Percentiles rank a stretch among this genome's conserved stretches.
These are phyloP conservation scores for Escallonia herrerae DNA, from an alignment of 129 eudicot genomes.

Conservation along the genomic window DNA sequence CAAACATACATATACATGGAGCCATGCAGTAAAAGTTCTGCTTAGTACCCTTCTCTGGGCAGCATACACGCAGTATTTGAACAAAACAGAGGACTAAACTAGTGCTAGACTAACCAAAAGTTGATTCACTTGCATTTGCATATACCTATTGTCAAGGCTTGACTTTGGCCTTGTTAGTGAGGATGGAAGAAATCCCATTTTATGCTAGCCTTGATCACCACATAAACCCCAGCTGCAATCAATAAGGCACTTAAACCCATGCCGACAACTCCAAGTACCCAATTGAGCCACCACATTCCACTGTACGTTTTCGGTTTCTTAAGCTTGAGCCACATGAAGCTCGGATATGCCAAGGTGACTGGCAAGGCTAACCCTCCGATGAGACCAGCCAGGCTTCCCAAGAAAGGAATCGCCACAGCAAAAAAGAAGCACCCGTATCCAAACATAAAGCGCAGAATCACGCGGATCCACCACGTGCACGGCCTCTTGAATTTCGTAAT, in stretches of 20 bases:
- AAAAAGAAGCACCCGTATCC: constrained; percentile 43
- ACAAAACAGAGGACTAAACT: neutral
- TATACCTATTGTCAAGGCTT: neutral
- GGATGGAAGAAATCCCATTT: constrained; percentile 34
- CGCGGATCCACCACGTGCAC: constrained; percentile 48
- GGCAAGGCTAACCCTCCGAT: constrained; percentile 44
- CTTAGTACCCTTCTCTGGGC: neutral
- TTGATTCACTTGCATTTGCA: neutral
- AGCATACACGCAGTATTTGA: neutral
- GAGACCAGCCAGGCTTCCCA: constrained; percentile 44
- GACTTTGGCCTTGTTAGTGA: neutral
- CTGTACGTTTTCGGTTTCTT: constrained; percentile 43
- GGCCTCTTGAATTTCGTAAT: constrained; percentile 32
- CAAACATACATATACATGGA: neutral
- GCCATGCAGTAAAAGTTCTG: too few species aligned
- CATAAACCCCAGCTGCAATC: constrained; percentile 46
- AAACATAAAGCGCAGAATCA: constrained; percentile 27
- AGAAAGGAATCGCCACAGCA: constrained; percentile 40
- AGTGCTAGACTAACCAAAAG: neutral
- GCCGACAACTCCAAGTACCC: constrained; percentile 45
- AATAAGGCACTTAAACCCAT: constrained; percentile 32
- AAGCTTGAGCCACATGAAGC: constrained; percentile 49
- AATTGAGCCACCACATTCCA: constrained; percentile 41
- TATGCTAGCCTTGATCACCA: constrained; percentile 36
- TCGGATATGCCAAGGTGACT: constrained; percentile 47